Conservation (phyloP, 495 filamentous ascomycete genomes). For the Neurospora sp. region DNA sequence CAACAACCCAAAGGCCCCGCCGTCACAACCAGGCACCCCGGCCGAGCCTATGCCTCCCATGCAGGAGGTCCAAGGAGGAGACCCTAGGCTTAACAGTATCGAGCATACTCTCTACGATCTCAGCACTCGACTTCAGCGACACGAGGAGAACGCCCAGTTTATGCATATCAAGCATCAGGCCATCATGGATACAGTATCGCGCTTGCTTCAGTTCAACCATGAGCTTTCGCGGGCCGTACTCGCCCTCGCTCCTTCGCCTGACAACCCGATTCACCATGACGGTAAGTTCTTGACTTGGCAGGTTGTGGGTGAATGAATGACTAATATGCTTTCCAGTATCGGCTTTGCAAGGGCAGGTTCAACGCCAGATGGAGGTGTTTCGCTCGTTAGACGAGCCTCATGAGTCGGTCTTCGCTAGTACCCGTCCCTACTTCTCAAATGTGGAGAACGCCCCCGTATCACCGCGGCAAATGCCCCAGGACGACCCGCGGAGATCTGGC, state of each 20-base stretch:
- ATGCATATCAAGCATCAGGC: constrained; percentile 72
- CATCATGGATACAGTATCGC: constrained; percentile 69
- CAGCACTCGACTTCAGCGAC: constrained; percentile 59
- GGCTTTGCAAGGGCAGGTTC: constrained; percentile 73
- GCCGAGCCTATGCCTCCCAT: constrained; percentile 59
- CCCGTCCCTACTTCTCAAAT: constrained; percentile 66
- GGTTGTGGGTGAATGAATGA: constrained; percentile 16
- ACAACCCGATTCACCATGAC: constrained; percentile 51
- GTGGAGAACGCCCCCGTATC: constrained; percentile 77
- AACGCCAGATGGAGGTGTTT: constrained; percentile 71
- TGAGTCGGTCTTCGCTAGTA: constrained; percentile 62
- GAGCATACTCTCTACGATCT: constrained; percentile 81
- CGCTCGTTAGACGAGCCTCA: constrained; percentile 59
- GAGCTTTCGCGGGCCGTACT: constrained; percentile 66
- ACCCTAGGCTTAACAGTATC: constrained; percentile 62
- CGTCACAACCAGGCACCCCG: constrained; percentile 73
- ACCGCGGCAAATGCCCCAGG: constrained; percentile 81
- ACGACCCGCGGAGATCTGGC: constrained; percentile 61
- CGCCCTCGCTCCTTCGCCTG: constrained; percentile 57
- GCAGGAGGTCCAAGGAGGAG: constrained; percentile 51
- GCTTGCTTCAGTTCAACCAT: constrained; percentile 56
- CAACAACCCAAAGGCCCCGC: constrained; percentile 68
- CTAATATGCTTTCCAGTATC: constrained; percentile 47
- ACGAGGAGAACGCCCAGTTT: constrained; percentile 72
- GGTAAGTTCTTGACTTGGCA: constrained; percentile 33